phyloP scores from a whole-genome alignment of 768 basidiomycete species.

The Nevesoporus exiguus region DNA sequence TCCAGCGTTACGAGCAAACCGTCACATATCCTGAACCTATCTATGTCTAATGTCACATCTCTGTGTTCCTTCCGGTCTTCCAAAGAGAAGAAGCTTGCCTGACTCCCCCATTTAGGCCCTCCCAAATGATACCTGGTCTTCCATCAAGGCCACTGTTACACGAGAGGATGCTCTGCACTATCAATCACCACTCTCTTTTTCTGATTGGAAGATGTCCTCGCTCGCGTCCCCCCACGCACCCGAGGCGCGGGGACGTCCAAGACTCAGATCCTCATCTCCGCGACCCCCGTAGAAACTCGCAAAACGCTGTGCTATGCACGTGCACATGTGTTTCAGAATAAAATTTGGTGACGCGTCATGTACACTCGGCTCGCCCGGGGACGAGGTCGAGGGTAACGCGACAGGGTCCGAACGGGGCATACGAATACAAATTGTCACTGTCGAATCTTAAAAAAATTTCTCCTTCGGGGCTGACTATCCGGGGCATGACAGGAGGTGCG shows the following conservation, averaged over 20 bases:
- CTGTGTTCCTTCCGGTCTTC: background rate
- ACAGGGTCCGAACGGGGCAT: background rate
- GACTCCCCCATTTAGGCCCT: background rate
- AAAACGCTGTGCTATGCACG: background rate
- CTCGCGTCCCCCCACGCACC: background rate
- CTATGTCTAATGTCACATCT: background rate
- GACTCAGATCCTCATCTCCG: background rate
- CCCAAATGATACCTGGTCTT: background rate
- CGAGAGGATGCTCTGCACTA: background rate
- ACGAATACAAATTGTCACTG: background rate
- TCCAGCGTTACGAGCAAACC: background rate
- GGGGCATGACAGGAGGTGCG: background rate
- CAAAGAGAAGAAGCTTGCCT: background rate
- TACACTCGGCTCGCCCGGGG: background rate
- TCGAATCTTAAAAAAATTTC: background rate
- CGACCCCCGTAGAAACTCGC: slow-evolving; percentile 1
- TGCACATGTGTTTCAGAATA: slow-evolving; percentile 8
- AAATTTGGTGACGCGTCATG: background rate
- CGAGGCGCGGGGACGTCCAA: background rate
- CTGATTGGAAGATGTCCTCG: background rate
- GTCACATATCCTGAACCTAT: background rate
- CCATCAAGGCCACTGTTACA: background rate
- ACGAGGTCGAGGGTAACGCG: background rate
- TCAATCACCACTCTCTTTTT: background rate
- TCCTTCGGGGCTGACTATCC: background rate